Conservation (phyloP, 108 stramenopile genomes). For the Mediolabrus comicus region DNA sequence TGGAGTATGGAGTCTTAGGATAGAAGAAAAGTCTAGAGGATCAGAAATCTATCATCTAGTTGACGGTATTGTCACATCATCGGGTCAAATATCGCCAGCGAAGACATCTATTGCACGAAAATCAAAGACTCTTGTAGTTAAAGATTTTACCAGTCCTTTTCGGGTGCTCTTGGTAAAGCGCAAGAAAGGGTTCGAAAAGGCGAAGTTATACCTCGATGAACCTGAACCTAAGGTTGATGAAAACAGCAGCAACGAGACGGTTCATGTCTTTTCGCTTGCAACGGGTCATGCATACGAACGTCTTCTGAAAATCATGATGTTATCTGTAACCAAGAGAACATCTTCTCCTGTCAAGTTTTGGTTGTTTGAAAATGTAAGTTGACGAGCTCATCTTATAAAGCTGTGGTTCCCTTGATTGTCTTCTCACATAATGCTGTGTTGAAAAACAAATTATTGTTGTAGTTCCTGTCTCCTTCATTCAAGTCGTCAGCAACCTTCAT, state of each 20-base stretch:
- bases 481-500: slow-evolving; percentile 83
- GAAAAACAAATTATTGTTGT: background rate
- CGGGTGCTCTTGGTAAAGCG: slow-evolving; percentile 61
- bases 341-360: slow-evolving; percentile 97
- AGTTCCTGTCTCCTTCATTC: slow-evolving; percentile 91
- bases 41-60: slow-evolving; percentile 91
- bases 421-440: background rate
- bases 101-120: slow-evolving; percentile 26
- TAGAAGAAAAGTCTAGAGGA: slow-evolving; percentile 72
- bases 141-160: slow-evolving; percentile 58
- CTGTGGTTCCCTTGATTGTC: background rate
- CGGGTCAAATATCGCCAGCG: slow-evolving; percentile 12
- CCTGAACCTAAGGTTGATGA: slow-evolving; percentile 6
- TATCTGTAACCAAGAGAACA: slow-evolving; percentile 93
- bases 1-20: slow-evolving; percentile 85
- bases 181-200: slow-evolving; percentile 62
- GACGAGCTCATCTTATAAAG: no score
- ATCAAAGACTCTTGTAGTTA: slow-evolving; percentile 63
- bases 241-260: slow-evolving; percentile 61
- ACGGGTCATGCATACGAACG: slow-evolving; percentile 98
- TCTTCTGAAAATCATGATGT: slow-evolving; percentile 98
- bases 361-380: slow-evolving; percentile 91
- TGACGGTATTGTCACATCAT: slow-evolving; percentile 43
- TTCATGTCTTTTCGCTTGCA: slow-evolving; percentile 97
- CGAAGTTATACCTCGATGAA: slow-evolving; percentile 62